Evolutionary conservation across 1,284 basidiomycete species (phyloP).

Genomic region (Malassezia yamatoensis): DNA sequence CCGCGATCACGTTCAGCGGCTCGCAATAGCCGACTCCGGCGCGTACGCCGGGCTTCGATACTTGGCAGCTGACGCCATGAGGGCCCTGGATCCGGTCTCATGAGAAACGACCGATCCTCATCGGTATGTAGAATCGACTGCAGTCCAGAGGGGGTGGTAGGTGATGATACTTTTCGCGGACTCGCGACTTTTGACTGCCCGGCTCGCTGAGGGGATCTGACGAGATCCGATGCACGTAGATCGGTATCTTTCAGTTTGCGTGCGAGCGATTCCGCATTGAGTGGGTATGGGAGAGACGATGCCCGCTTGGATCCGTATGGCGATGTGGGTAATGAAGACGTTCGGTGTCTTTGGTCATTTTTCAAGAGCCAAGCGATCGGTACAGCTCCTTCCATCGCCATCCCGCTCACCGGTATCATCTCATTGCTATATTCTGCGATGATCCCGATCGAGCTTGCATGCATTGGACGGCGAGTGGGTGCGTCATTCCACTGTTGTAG

Average conservation of each 20-base stretch:
- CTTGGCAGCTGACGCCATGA: slow-evolving; percentile 1
- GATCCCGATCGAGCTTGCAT: slow-evolving; percentile 12
- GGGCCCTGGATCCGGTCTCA: not conserved
- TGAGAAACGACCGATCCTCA: not conserved
- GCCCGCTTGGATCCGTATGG: not conserved
- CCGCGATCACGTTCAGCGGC: slow-evolving; percentile 2
- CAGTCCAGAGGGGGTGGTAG: not conserved
- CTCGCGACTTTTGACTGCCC: not conserved
- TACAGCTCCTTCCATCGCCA: slow-evolving; percentile 4
- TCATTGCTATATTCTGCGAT: not conserved
- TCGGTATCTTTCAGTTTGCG: not conserved
- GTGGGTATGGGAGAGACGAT: not conserved
- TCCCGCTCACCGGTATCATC: not conserved
- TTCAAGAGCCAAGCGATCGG: not conserved
- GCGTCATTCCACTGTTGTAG: not conserved
- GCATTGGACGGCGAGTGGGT: slow-evolving; percentile 4
- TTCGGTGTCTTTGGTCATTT: not conserved
- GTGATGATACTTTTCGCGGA: not conserved
- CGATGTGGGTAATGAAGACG: not conserved
- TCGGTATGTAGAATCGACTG: not conserved
- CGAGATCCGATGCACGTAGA: not conserved
- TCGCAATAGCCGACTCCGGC: slow-evolving; percentile 6
- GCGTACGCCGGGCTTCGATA: slow-evolving; percentile 4
- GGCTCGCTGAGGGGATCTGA: not conserved
- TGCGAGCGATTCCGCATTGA: not conserved